Conservation (phyloP, 2,329 filamentous ascomycete genomes). For the Penicillium sp. region DNA sequence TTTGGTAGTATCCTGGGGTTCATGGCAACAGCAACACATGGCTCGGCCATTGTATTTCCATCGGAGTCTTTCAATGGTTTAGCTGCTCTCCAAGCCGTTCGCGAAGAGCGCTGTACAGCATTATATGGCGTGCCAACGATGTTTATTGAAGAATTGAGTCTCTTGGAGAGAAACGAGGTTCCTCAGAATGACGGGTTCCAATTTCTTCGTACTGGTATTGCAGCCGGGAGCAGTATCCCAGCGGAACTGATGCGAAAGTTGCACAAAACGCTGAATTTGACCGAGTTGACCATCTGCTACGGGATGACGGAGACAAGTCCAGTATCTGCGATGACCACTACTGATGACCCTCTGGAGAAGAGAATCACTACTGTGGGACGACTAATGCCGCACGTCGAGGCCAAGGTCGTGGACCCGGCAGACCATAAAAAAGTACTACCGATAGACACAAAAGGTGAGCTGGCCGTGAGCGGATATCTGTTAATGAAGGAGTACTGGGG, state of each 20-base stretch:
- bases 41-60: constrained; percentile 78
- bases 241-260: constrained; percentile 65
- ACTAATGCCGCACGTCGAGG: constrained; percentile 76
- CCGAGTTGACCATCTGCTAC: constrained; percentile 87
- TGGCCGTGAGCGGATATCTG: constrained; percentile 78
- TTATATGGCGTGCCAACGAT: constrained; percentile 93
- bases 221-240: constrained; percentile 81
- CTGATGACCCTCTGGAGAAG: constrained; percentile 67
- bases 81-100: constrained; percentile 63
- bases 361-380: constrained; percentile 72
- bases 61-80: constrained; percentile 79
- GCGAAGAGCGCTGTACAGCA: constrained; percentile 60
- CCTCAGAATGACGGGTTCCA: constrained; percentile 52
- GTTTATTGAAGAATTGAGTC: constrained; percentile 83
- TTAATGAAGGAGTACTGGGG: constrained; percentile 89
- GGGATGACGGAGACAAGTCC: constrained; percentile 89
- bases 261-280: constrained; percentile 69
- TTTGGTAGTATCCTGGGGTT: constrained; percentile 92
- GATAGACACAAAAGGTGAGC: constrained; percentile 68
- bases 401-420: constrained; percentile 69
- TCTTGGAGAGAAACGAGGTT: constrained; percentile 56
- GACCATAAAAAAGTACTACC: constrained; percentile 60
- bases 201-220: constrained; percentile 80
- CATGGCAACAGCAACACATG: constrained; percentile 85
- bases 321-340: constrained; percentile 72